phyloP scores from a whole-genome alignment of 129 eudicot genomes.

The Tagetes erecta region DNA sequence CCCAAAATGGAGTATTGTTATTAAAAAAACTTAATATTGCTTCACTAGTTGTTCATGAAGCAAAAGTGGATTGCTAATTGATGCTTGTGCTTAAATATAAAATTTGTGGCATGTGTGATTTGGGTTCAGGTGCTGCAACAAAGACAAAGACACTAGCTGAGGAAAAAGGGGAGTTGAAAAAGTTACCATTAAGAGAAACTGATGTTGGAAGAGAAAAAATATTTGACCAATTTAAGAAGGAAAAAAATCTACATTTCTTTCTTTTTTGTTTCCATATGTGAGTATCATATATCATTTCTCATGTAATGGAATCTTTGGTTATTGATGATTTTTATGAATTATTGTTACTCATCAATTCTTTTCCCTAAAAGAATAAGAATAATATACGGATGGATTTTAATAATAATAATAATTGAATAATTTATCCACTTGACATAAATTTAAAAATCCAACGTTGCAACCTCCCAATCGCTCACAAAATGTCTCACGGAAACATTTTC shows the following conservation, averaged over 20 bases:
- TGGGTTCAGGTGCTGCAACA: constrained; percentile 14
- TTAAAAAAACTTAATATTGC: not conserved
- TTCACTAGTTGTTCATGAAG: not conserved
- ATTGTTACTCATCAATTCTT: not conserved
- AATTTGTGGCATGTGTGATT: not conserved
- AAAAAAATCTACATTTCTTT: not conserved
- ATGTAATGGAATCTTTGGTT: not conserved
- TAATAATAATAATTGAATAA: too few relatives aligned
- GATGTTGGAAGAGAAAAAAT: not conserved
- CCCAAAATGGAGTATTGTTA: too few relatives aligned
- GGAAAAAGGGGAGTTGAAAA: not conserved
- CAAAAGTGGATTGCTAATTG: not conserved
- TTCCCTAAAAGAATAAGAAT: too few relatives aligned
- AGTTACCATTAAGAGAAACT: not conserved
- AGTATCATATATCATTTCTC: not conserved
- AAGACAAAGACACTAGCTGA: not conserved
- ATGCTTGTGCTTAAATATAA: not conserved
- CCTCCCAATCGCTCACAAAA: too few relatives aligned
- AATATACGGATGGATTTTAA: too few relatives aligned
- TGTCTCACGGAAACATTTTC: too few relatives aligned
- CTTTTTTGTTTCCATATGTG: not conserved
- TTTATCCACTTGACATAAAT: too few relatives aligned
- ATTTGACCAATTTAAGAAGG: not conserved
- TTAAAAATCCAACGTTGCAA: too few relatives aligned
- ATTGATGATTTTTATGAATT: not conserved